Base-by-base conservation (phyloP, 2,329 filamentous ascomycete species). In the Diaporthe citri region DNA sequence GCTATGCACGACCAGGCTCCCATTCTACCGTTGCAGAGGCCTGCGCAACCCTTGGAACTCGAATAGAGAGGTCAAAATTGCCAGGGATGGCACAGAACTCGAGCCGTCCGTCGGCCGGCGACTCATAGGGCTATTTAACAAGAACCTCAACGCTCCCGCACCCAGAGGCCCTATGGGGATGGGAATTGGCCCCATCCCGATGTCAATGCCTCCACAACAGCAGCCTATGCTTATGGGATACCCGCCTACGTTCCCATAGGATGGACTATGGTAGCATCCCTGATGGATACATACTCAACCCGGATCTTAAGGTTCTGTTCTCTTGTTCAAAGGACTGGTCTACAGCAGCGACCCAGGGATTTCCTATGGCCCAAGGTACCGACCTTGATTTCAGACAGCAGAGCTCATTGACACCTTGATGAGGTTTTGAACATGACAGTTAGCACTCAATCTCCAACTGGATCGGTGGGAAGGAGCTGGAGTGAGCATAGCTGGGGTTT, bases 1-100 rank as follows among this genome's bases (percentile, higher is more conserved):
- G 96, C 83, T 97, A 10, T 97, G 95, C 17, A 97, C 94, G 7
- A 91, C 90, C 72, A 90, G 93, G 48, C 88, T 98, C 7, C 95
- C 96, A 0, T 98, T 98, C 81, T 97, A 97, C 82, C 91, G 94
- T 57, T 97, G 96, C 0, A 88, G 95, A 77, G 96, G 96, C 0
- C 85, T 98, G 73, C 90, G 96, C 46, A 98, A 98, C 81, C 94
- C 95, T 0, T 98, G 95, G 95, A 98, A 98, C 82, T 94, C 95
- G 6, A 98, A 98, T 80, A 88, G 96, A 71, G 96, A 98, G 81
- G 94, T 98, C 77, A 98, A 98, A 84, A 98, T 98, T 81, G 96
- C 96, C 34, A 90, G 96, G 79, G 96, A 98, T 80, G 96, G 96
- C 2, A 98, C 96, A 0, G 96, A 98, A 83, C 87, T 98, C 71